Conservation (phyloP, 768 basidiomycete species). For the Rhizopogon vesiculosus region DNA sequence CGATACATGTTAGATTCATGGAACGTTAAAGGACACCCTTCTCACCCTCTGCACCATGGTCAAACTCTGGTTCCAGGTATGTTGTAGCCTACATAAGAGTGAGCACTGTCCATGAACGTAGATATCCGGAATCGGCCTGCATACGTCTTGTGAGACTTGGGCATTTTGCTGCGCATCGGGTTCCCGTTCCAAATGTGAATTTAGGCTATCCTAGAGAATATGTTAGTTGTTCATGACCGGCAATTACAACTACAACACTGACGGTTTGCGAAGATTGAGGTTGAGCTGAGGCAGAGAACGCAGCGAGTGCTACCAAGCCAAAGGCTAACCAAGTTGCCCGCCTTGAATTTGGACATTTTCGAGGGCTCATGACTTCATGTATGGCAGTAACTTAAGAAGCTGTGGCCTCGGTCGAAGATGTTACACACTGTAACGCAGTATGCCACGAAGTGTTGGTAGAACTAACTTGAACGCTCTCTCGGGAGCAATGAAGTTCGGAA, state of each 20-base stretch:
- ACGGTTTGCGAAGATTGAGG: conserved; percentile 10
- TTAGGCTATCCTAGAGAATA: neutral
- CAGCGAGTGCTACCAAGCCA: conserved; percentile 49
- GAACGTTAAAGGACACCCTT: neutral
- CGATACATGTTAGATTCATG: conserved; percentile 1
- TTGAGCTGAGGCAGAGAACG: conserved; percentile 41
- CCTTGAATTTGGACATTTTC: conserved; percentile 18
- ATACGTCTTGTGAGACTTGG: neutral
- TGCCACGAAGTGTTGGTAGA: too few species aligned
- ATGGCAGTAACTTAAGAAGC: neutral
- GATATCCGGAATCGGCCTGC: neutral
- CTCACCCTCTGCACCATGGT: conserved; percentile 51
- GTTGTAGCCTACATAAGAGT: conserved; percentile 10
- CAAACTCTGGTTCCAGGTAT: conserved; percentile 20
- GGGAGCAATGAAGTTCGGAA: too few species aligned
- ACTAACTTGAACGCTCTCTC: too few species aligned
- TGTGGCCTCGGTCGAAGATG: neutral
- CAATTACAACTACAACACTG: neutral
- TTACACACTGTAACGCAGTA: neutral
- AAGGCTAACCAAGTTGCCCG: conserved; percentile 60
- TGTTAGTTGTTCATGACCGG: neutral
- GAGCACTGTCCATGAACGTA: neutral
- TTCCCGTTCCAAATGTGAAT: neutral
- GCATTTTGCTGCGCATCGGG: neutral
- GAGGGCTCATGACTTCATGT: conserved; percentile 13